Evolutionary conservation across 192 early-diverging fungal genomes (phyloP).

Genomic region (Chytriomyces sp.): DNA sequence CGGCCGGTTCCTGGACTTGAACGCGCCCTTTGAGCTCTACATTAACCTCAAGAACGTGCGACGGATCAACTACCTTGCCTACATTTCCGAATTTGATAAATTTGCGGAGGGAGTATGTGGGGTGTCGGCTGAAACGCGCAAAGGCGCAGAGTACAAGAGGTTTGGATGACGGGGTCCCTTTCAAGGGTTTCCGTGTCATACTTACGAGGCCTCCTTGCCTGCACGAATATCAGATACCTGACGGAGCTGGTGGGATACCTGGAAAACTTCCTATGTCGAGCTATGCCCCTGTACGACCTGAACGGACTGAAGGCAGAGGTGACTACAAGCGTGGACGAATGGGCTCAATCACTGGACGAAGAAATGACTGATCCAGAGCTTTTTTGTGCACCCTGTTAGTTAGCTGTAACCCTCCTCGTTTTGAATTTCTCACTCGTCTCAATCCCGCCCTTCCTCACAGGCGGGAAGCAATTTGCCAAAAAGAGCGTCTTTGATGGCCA

Average conservation of each 20-base stretch:
- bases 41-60: constrained; percentile 72
- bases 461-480: constrained; percentile 84
- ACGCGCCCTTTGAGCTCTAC: constrained; percentile 76
- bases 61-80: constrained; percentile 66
- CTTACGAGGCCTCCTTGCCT: background rate
- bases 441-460: constrained; percentile 25
- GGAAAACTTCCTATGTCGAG: constrained; percentile 69
- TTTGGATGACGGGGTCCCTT: constrained; percentile 4
- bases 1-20: constrained; percentile 87
- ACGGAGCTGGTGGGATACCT: constrained; percentile 66
- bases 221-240: constrained; percentile 59
- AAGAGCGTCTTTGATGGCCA: constrained; percentile 82
- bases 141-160: constrained; percentile 60
- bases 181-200: no score
- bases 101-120: constrained; percentile 31
- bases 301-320: constrained; percentile 51
- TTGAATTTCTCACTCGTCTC: background rate
- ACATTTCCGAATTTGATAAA: constrained; percentile 68
- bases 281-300: constrained; percentile 81
- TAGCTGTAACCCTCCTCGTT: constrained; percentile 27
- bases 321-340: constrained; percentile 58
- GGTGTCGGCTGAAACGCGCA: constrained; percentile 62
- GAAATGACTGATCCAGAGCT: constrained; percentile 50
- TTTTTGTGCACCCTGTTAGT: constrained; percentile 72
- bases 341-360: constrained; percentile 58